Conservation (phyloP, 108 stramenopile genomes). For the Nannochloropsis salina region DNA sequence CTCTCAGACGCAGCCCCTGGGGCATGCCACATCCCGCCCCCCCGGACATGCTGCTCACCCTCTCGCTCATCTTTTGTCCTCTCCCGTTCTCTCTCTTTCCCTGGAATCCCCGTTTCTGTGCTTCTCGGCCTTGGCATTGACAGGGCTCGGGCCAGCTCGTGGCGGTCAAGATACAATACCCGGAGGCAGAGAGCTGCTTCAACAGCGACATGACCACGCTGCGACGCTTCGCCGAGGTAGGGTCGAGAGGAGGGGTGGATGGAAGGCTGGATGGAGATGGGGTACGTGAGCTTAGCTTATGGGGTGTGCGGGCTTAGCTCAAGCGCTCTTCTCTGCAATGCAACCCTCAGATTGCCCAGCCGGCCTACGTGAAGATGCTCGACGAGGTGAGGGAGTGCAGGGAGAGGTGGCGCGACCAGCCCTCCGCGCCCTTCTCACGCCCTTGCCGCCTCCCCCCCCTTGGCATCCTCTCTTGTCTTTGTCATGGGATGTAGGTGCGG, state of each 20-base stretch:
- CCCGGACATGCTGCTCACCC: too few species aligned
- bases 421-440: not conserved
- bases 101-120: too few species aligned
- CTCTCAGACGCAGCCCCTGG: too few species aligned
- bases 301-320: too few species aligned
- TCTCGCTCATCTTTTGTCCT: too few species aligned
- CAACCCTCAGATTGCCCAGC: not conserved
- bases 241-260: not conserved
- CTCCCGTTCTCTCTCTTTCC: too few species aligned
- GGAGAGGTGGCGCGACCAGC: not conserved
- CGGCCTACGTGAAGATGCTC: constrained; percentile 4
- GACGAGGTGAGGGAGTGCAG: not conserved
- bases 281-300: too few species aligned
- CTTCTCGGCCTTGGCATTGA: too few species aligned
- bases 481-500: not conserved
- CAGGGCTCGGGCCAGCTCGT: not conserved
- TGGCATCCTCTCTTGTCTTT: not conserved
- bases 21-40: too few species aligned
- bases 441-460: not conserved
- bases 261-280: not conserved
- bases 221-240: not conserved
- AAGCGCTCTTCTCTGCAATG: not conserved
- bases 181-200: not conserved
- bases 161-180: constrained; percentile 5
- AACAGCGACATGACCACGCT: not conserved